Evolutionary conservation across 305 asterid genomes (phyloP).

Genomic region (Ilex paraguariensis): DNA sequence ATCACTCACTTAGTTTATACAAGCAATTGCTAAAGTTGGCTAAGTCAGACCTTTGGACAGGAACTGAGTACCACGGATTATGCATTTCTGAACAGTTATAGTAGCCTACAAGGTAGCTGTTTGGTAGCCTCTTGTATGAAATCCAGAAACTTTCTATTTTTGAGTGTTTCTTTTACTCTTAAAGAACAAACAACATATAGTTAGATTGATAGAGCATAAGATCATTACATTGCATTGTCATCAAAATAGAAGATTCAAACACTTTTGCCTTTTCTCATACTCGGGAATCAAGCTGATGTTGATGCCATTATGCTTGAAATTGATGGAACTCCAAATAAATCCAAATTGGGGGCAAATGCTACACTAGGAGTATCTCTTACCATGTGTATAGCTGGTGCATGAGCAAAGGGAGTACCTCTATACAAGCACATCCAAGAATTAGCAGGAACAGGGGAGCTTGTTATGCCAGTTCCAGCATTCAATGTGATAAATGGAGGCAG

Average conservation of each 20-base stretch:
- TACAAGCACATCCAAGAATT: slow-evolving; percentile 90
- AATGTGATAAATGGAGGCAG: slow-evolving; percentile 96
- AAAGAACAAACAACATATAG: too few relatives aligned
- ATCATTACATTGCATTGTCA: background rate
- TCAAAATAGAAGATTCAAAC: background rate
- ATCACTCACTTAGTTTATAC: too few relatives aligned
- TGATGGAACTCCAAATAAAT: slow-evolving; percentile 92
- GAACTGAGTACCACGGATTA: too few relatives aligned
- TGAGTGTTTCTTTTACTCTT: too few relatives aligned
- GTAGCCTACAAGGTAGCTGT: too few relatives aligned
- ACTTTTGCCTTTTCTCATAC: slow-evolving; percentile 13
- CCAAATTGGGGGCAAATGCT: slow-evolving; percentile 95
- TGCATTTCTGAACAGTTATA: too few relatives aligned
- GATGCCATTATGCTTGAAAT: slow-evolving; percentile 86
- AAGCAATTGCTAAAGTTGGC: too few relatives aligned
- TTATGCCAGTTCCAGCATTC: slow-evolving; percentile 99
- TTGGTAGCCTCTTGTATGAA: too few relatives aligned
- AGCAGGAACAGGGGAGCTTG: slow-evolving; percentile 79
- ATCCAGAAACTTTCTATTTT: too few relatives aligned
- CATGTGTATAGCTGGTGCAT: slow-evolving; percentile 95
- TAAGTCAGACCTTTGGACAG: too few relatives aligned
- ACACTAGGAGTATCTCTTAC: slow-evolving; percentile 94
- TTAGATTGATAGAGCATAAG: too few relatives aligned
- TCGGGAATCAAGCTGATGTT: slow-evolving; percentile 72
- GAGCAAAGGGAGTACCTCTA: slow-evolving; percentile 82